phyloP scores from a whole-genome alignment of 768 basidiomycete species.

The Tylopilus sp. region DNA sequence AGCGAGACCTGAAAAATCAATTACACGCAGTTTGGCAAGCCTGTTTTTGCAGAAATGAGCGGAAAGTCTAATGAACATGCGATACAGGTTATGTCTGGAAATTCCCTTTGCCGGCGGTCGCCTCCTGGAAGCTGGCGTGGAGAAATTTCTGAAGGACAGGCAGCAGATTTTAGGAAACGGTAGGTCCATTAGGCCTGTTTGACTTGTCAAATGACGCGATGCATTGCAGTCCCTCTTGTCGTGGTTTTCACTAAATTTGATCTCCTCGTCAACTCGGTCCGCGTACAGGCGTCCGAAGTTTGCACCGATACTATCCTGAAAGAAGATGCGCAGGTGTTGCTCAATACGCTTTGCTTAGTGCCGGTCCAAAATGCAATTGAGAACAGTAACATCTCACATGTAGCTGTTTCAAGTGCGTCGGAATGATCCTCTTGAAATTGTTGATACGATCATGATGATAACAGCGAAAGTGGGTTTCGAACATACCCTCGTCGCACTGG shows the following conservation, averaged over 20 bases:
- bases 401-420: constrained; percentile 2
- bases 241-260: constrained; percentile 5
- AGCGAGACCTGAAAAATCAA: background rate
- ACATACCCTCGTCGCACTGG: background rate
- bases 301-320: background rate
- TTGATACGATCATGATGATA: background rate
- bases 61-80: background rate
- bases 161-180: constrained; percentile 5
- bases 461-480: background rate
- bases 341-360: background rate
- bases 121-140: constrained; percentile 1
- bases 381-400: background rate
- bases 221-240: background rate
- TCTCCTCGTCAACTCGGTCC: background rate
- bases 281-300: background rate
- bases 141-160: constrained; percentile 1
- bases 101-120: background rate
- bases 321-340: background rate
- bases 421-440: background rate
- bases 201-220: too few relatives aligned
- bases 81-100: background rate
- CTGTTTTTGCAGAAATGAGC: background rate
- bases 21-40: constrained; percentile 5
- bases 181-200: too few relatives aligned
- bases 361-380: background rate